Percentiles rank a stretch among this genome's conserved stretches.
phyloP scores from a whole-genome alignment of 768 basidiomycete genomes.

The Mycena filopes region DNA sequence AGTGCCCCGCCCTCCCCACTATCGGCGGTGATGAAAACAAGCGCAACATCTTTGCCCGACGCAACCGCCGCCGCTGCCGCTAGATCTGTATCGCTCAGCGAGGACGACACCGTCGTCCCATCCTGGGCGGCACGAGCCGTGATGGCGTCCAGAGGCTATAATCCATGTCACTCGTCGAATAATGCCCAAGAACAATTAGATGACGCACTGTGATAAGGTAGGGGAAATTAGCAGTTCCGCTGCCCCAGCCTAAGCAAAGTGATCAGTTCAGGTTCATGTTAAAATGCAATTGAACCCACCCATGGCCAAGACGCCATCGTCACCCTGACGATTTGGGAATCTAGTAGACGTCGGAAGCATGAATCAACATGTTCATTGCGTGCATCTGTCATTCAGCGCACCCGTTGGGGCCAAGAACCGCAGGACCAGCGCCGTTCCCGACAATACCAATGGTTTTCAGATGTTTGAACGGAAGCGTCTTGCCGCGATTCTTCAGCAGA shows the following conservation, averaged over 20 bases:
- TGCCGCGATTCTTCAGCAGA: conserved; percentile 55
- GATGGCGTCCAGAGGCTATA: conserved; percentile 57
- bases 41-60: conserved; percentile 56
- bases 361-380: neutral
- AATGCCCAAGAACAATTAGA: neutral
- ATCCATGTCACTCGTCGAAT: neutral
- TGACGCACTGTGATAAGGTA: conserved; percentile 58
- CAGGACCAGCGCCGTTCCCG: conserved; percentile 67
- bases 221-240: conserved; percentile 61
- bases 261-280: neutral
- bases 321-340: conserved; percentile 60
- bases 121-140: conserved; percentile 50
- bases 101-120: conserved; percentile 55
- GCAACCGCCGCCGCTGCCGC: conserved; percentile 55
- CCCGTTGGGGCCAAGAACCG: conserved; percentile 65
- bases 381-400: conserved; percentile 33
- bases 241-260: conserved; percentile 53
- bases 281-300: conserved; percentile 50
- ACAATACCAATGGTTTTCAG: conserved; percentile 57
- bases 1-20: conserved; percentile 18
- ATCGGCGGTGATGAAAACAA: conserved; percentile 64
- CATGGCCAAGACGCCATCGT: conserved; percentile 70
- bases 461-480: conserved; percentile 9
- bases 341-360: conserved; percentile 39
- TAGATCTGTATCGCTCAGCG: conserved; percentile 60